Evolutionary conservation across 441 rosid species (phyloP).

Genomic region (Pelargonium myrrhifolium): DNA sequence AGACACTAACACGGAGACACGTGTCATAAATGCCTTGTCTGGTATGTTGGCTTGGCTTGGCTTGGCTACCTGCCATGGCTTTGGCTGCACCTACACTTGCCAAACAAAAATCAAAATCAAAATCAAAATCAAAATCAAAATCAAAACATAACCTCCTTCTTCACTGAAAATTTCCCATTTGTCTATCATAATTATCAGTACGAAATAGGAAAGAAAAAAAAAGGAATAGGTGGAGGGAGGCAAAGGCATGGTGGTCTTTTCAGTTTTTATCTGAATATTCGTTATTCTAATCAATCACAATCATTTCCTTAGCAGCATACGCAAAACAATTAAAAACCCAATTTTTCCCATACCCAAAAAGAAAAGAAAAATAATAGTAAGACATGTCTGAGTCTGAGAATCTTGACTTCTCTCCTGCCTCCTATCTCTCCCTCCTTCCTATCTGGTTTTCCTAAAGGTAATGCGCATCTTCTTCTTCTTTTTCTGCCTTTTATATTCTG

Average conservation of each 20-base stretch:
- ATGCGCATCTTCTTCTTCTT: background rate
- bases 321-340: background rate
- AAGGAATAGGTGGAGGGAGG: background rate
- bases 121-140: background rate
- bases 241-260: background rate
- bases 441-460: slow-evolving; percentile 7
- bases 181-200: background rate
- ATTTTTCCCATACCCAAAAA: background rate
- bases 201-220: background rate
- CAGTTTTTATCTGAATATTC: background rate
- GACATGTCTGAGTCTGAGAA: slow-evolving; percentile 1
- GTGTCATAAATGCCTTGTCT: background rate
- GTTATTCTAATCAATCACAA: background rate
- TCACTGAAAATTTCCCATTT: slow-evolving; percentile 2
- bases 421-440: background rate
- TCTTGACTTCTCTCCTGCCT: background rate
- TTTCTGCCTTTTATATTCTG: background rate
- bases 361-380: background rate
- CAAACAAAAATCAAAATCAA: background rate
- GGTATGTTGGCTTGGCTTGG: background rate
- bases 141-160: slow-evolving; percentile 3
- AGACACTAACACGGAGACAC: background rate
- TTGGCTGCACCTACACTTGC: background rate
- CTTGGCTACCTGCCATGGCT: no score
- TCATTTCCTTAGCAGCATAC: background rate